These are phyloP conservation scores for Iberis amara DNA, from an alignment of 441 rosid genomes.

Conservation along the genomic window DNA sequence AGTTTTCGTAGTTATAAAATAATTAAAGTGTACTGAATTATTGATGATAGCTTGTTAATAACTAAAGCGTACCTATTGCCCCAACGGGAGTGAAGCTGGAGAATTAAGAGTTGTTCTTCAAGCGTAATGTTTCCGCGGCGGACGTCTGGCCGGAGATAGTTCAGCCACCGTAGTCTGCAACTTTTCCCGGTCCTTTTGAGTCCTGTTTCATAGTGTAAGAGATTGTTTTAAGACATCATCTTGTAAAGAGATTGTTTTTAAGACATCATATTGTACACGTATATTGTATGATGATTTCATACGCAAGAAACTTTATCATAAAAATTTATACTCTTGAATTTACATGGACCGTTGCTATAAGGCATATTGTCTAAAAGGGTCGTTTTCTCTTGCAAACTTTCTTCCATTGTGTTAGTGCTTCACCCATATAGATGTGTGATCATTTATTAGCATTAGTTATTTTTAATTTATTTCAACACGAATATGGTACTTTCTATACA, in stretches of 20 bases:
- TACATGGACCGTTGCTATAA: conserved; percentile 22
- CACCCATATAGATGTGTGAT: conserved; percentile 32
- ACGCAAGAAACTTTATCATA: conserved; percentile 28
- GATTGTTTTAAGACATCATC: no score
- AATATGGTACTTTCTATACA: no score
- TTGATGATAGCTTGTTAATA: neutral
- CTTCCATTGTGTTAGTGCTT: conserved; percentile 37
- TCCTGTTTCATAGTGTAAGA: conserved; percentile 61
- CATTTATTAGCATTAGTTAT: conserved; percentile 30
- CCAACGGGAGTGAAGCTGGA: conserved; percentile 94
- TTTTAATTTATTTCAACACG: conserved; percentile 3
- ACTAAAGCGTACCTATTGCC: conserved; percentile 59
- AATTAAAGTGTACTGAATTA: no score
- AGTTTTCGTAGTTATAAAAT: no score
- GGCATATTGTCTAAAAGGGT: conserved; percentile 31
- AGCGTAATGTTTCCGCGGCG: conserved; percentile 94
- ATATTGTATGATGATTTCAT: conserved; percentile 25
- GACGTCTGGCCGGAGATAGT: conserved; percentile 92
- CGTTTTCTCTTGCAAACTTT: conserved; percentile 32
- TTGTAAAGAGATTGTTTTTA: no score
- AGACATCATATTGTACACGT: no score
- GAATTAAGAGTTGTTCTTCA: conserved; percentile 89
- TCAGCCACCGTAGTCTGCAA: conserved; percentile 88
- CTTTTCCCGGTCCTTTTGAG: conserved; percentile 92
- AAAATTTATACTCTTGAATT: neutral